Conservation (phyloP, 257 asterid species). For the Linderniella brevidens region DNA sequence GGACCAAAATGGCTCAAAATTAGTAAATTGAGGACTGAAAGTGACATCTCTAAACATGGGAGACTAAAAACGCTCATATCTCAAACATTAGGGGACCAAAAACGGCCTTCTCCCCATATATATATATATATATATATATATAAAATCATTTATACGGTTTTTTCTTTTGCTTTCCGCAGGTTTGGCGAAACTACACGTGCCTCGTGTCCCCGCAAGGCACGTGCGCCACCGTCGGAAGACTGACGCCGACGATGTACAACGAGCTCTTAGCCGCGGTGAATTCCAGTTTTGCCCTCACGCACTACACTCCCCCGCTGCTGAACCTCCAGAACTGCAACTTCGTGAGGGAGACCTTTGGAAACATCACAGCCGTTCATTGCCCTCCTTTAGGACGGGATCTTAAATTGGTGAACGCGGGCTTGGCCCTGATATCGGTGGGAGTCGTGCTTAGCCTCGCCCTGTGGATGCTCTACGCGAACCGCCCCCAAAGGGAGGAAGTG, state of each 20-base stretch:
- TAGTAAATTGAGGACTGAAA: no score
- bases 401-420: conserved; percentile 44
- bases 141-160: not conserved
- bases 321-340: conserved; percentile 79
- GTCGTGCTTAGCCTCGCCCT: conserved; percentile 85
- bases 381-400: conserved; percentile 62
- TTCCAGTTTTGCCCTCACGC: conserved; percentile 73
- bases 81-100: no score
- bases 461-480: conserved; percentile 89
- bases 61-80: no score
- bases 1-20: no score
- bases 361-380: conserved; percentile 54
- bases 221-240: conserved; percentile 22
- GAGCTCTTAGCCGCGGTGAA: conserved; percentile 40
- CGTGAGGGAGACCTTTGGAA: conserved; percentile 66
- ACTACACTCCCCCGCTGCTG: conserved; percentile 58
- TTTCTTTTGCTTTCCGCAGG: conserved; percentile 10
- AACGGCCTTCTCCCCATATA: no score
- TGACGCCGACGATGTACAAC: conserved; percentile 21
- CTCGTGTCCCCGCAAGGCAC: conserved; percentile 11
- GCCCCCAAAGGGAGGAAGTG: conserved; percentile 99
- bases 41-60: no score
- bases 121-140: no score
- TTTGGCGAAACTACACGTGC: conserved; percentile 29
- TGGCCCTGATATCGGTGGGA: conserved; percentile 68